Base-by-base conservation (phyloP, 495 filamentous ascomycete genomes). In the Thermochaetoides thermophila region DNA sequence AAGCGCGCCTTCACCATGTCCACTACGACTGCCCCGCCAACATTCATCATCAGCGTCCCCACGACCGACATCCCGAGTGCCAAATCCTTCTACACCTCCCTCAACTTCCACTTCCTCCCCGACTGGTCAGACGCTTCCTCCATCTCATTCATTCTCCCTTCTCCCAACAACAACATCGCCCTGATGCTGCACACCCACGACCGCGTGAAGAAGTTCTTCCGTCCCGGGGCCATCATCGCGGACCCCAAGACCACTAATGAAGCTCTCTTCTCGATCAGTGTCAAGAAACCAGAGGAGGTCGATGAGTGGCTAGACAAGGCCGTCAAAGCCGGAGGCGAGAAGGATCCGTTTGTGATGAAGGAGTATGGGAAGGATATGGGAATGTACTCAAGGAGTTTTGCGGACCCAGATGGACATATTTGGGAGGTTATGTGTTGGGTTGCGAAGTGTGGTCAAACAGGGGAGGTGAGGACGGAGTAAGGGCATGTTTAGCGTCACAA, bases 381-480 rank as follows among this genome's bases (percentile, higher is more conserved):
- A 5, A 45, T 49, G 42, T 46, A 49, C 15, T 24, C 26, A 12
- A 23, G 46, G 12, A 49, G 46, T 27, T 49, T 42, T 32, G 37
- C 27, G 11, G 43, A 49, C 17, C 11, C 41, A 34, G 46, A 46
- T 28, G 46, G 46, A 10, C 46, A 49, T 35, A 35, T 46, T 1
- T 45, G 46, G 46, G 46, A 49, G 34, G 37, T 31, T 3, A n/a
- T n/a, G n/a, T n/a, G n/a, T n/a, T n/a, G n/a, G n/a, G n/a, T n/a
- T n/a, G n/a, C n/a, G n/a, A n/a, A n/a, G n/a, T n/a, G n/a, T n/a
- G n/a, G n/a, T n/a, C n/a, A n/a, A n/a, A n/a, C n/a, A n/a, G n/a
- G n/a, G n/a, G n/a, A n/a, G n/a, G n/a, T n/a, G n/a, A n/a, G n/a
- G n/a, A n/a, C n/a, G n/a, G n/a, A n/a, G n/a, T n/a, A n/a, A n/a